phyloP scores from a whole-genome alignment of 1,284 basidiomycete species.

The Meira nashicola region DNA sequence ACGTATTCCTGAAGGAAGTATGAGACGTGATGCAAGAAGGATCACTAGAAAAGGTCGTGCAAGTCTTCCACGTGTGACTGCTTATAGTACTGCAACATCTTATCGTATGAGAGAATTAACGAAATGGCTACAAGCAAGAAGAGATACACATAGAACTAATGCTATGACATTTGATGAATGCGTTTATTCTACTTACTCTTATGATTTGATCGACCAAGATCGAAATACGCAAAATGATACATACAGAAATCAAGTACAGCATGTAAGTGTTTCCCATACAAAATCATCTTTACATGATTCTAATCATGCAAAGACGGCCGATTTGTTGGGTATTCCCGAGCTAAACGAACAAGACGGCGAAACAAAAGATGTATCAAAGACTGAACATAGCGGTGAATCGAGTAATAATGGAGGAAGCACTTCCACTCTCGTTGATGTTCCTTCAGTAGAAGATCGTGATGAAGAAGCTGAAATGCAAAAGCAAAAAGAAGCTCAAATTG shows the following conservation, averaged over 20 bases:
- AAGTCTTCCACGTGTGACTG: conserved; percentile 85
- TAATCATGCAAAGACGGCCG: conserved; percentile 29
- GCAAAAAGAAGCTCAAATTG: conserved; percentile 6
- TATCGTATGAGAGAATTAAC: conserved; percentile 81
- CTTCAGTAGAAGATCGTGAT: background rate
- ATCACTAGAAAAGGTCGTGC: conserved; percentile 91
- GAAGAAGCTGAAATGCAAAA: conserved; percentile 2
- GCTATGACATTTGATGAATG: conserved; percentile 51
- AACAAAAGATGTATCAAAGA: conserved; percentile 8
- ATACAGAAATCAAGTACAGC: background rate
- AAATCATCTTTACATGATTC: conserved; percentile 1
- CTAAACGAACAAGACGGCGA: conserved; percentile 17
- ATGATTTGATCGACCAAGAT: conserved; percentile 44
- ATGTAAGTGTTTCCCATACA: conserved; percentile 1
- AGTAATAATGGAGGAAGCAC: conserved; percentile 11
- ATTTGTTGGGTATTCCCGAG: conserved; percentile 48
- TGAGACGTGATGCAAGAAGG: conserved; percentile 78
- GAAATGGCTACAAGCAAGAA: conserved; percentile 79
- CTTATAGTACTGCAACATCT: conserved; percentile 86
- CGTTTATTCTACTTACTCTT: conserved; percentile 51
- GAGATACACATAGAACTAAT: conserved; percentile 70
- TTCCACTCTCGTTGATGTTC: conserved; percentile 11
- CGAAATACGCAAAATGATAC: conserved; percentile 13
- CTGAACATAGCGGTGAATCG: conserved; percentile 3
- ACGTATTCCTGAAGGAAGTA: conserved; percentile 82